Percentiles rank a stretch among this genome's conserved stretches.
phyloP scores from a whole-genome alignment of 2,329 filamentous ascomycete genomes.

The Didymella exigua region DNA sequence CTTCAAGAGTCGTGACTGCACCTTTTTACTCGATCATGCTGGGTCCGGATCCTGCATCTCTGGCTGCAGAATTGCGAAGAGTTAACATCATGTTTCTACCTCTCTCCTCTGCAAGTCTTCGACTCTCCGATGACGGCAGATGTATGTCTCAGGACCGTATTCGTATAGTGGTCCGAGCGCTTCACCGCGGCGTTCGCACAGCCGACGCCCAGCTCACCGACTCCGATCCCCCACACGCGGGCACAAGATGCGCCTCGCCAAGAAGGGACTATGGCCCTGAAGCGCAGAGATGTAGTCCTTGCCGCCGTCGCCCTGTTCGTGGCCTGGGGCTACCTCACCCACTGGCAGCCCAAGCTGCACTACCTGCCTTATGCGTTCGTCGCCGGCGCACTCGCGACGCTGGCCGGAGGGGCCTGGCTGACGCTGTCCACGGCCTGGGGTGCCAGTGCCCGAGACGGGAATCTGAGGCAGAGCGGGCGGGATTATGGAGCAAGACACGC shows the following conservation, averaged over 20 bases:
- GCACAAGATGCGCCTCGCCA: conserved; percentile 46
- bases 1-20: background rate
- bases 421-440: conserved; percentile 63
- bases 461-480: conserved; percentile 49
- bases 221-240: conserved; percentile 10
- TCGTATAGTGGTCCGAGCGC: background rate
- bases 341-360: conserved; percentile 81
- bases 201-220: conserved; percentile 19
- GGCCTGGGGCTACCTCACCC: conserved; percentile 84
- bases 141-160: background rate
- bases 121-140: background rate
- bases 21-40: background rate
- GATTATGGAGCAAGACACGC: conserved; percentile 49
- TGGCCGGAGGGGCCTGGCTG: conserved; percentile 62
- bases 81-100: too few relatives aligned
- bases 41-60: background rate
- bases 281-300: conserved; percentile 70
- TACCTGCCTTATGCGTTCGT: conserved; percentile 86
- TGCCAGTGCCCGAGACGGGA: conserved; percentile 58
- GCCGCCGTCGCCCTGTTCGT: conserved; percentile 74
- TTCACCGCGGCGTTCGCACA: conserved; percentile 3
- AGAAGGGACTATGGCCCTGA: conserved; percentile 69
- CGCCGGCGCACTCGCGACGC: conserved; percentile 65
- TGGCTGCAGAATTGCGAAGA: too few relatives aligned
- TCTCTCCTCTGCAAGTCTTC: background rate